Evolutionary conservation across 2,329 filamentous ascomycete genomes (phyloP).

Genomic region (Xylariaceae sp.): DNA sequence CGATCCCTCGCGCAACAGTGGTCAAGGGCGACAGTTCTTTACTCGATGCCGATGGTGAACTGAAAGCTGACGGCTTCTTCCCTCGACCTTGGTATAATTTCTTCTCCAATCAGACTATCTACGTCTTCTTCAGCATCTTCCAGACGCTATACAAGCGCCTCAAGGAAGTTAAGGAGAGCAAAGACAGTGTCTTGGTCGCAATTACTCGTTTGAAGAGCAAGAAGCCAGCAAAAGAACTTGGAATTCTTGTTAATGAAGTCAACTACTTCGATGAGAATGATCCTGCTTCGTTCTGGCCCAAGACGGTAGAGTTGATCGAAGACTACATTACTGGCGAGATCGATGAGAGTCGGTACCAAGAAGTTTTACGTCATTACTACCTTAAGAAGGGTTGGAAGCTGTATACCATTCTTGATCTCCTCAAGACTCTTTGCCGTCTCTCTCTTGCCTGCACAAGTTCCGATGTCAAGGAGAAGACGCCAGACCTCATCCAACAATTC

Average conservation of each 20-base stretch:
- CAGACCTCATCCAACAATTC: constrained; percentile 88
- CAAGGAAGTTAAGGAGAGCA: constrained; percentile 81
- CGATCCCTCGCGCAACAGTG: constrained; percentile 63
- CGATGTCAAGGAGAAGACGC: constrained; percentile 91
- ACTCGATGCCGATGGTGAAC: constrained; percentile 66
- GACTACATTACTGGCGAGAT: constrained; percentile 83
- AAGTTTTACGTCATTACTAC: constrained; percentile 90
- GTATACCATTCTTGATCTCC: constrained; percentile 89
- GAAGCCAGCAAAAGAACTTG: constrained; percentile 84
- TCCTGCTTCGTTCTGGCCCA: constrained; percentile 78
- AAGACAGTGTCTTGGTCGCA: constrained; percentile 74
- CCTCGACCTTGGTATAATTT: constrained; percentile 83
- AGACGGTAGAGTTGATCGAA: constrained; percentile 84
- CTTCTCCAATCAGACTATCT: constrained; percentile 90
- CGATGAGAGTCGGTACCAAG: constrained; percentile 84
- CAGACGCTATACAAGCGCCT: constrained; percentile 88
- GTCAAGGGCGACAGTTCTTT: constrained; percentile 60
- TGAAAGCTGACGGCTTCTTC: constrained; percentile 81
- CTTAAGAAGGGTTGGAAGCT: constrained; percentile 89
- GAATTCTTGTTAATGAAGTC: constrained; percentile 78
- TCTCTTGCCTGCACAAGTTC: constrained; percentile 82
- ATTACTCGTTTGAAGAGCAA: constrained; percentile 74
- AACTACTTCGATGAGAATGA: constrained; percentile 77
- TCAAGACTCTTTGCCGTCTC: constrained; percentile 80
- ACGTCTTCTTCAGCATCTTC: constrained; percentile 94